Evolutionary conservation across 2,329 filamentous ascomycete genomes (phyloP).

Genomic region (Dothistroma pini): DNA sequence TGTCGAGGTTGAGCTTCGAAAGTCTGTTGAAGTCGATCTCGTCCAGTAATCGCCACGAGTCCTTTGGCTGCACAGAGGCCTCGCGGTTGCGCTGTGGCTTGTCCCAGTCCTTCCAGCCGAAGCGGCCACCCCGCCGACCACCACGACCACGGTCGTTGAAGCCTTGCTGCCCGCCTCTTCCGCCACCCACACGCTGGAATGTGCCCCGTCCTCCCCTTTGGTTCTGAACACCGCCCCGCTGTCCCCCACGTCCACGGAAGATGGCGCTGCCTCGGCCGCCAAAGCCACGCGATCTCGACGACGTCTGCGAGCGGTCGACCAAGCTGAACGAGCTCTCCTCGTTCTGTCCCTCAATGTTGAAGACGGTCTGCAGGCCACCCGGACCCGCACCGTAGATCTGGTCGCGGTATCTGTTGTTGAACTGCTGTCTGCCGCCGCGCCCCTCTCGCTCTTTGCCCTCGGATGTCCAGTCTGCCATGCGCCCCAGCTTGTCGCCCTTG

Average conservation of each 20-base stretch:
- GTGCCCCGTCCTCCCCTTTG: conserved; percentile 68
- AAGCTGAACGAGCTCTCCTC: conserved; percentile 98
- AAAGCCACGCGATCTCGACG: conserved; percentile 76
- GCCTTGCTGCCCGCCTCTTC: conserved; percentile 62
- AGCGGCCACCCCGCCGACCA: conserved; percentile 74
- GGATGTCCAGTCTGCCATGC: conserved; percentile 97
- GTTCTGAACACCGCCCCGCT: conserved; percentile 67
- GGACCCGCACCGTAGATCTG: conserved; percentile 89
- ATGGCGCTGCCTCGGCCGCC: conserved; percentile 83
- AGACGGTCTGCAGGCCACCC: conserved; percentile 68
- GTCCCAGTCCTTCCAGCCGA: conserved; percentile 98
- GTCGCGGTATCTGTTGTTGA: conserved; percentile 89
- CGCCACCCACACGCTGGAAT: conserved; percentile 69
- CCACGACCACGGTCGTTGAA: conserved; percentile 70
- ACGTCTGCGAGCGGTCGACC: conserved; percentile 89
- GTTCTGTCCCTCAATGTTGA: conserved; percentile 86
- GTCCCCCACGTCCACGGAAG: conserved; percentile 61
- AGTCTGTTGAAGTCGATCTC: conserved; percentile 98
- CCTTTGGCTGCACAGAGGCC: conserved; percentile 91
- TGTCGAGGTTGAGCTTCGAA: conserved; percentile 90
- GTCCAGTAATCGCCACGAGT: conserved; percentile 92
- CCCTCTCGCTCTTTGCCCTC: conserved; percentile 75
- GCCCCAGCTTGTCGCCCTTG: conserved; percentile 96
- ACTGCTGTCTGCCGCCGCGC: conserved; percentile 78
- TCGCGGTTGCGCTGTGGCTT: conserved; percentile 96